Conservation (phyloP, 192 early-diverging fungal species). For the Backusella liffmaniae region DNA sequence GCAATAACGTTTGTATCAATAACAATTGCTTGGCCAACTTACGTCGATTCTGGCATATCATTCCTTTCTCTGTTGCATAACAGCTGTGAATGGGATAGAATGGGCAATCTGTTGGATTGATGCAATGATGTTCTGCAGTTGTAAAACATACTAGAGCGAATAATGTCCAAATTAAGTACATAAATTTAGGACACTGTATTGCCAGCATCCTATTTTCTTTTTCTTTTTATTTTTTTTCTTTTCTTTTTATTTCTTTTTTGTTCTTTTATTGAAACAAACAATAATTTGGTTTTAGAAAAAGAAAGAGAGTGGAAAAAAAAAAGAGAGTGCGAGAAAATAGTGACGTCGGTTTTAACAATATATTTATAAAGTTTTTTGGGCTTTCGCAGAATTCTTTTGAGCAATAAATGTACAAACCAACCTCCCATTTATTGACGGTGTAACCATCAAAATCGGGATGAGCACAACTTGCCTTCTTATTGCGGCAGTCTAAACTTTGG, state of each 20-base stretch:
- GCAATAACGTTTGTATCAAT: neutral
- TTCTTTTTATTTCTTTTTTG: neutral
- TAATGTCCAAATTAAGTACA: slow-evolving; percentile 15
- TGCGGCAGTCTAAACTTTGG: no score
- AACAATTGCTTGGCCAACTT: neutral
- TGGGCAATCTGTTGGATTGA: slow-evolving; percentile 29
- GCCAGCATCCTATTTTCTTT: neutral
- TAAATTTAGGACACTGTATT: neutral
- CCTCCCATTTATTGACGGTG: neutral
- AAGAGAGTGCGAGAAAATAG: neutral
- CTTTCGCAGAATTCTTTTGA: neutral
- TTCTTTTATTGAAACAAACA: neutral
- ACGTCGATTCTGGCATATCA: slow-evolving; percentile 27
- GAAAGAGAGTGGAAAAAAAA: neutral
- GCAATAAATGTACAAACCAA: neutral
- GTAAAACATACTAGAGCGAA: neutral
- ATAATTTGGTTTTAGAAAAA: neutral
- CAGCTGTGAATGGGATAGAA: slow-evolving; percentile 35
- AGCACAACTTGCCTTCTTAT: no score
- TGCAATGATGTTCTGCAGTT: slow-evolving; percentile 21
- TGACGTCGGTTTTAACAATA: neutral
- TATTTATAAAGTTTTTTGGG: neutral
- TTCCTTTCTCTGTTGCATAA: slow-evolving; percentile 25
- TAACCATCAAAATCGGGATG: neutral
- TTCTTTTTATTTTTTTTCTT: neutral